phyloP scores from a whole-genome alignment of 306 rosid species.

The apple (Malus domestica) region DNA sequence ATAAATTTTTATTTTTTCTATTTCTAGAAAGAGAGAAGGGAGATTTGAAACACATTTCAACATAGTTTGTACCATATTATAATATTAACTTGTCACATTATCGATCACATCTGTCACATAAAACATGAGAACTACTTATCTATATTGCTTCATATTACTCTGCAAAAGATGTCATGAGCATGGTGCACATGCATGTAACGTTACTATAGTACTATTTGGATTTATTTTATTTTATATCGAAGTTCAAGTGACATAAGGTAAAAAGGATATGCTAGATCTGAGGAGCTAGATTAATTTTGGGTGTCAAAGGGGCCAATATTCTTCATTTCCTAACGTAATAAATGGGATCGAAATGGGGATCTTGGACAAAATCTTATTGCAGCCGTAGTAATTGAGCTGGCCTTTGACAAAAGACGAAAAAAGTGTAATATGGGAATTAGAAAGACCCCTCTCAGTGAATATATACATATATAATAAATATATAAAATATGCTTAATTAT shows the following conservation, averaged over 20 bases:
- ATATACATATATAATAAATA: not conserved
- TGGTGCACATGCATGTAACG: not conserved
- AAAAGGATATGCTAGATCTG: not conserved
- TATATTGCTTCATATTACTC: not conserved
- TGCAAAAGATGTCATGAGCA: not conserved
- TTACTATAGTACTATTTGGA: not conserved
- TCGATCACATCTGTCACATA: too few relatives aligned
- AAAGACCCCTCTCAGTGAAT: not conserved
- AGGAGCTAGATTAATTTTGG: not conserved
- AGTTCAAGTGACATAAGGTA: not conserved
- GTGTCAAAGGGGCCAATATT: not conserved
- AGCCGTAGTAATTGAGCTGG: not conserved
- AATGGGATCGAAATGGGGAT: not conserved
- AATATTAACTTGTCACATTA: not conserved
- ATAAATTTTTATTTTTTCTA: not conserved
- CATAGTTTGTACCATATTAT: too few relatives aligned
- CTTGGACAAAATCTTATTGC: conserved; percentile 1
- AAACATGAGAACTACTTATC: not conserved
- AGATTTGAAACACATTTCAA: not conserved
- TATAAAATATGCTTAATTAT: not conserved
- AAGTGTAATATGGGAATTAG: not conserved
- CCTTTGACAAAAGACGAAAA: not conserved
- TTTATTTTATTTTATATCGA: not conserved
- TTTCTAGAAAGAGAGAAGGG: not conserved
- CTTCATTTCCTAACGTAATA: not conserved